Evolutionary conservation across 306 rosid genomes (phyloP).

Genomic region (Quercus aquifolioides): DNA sequence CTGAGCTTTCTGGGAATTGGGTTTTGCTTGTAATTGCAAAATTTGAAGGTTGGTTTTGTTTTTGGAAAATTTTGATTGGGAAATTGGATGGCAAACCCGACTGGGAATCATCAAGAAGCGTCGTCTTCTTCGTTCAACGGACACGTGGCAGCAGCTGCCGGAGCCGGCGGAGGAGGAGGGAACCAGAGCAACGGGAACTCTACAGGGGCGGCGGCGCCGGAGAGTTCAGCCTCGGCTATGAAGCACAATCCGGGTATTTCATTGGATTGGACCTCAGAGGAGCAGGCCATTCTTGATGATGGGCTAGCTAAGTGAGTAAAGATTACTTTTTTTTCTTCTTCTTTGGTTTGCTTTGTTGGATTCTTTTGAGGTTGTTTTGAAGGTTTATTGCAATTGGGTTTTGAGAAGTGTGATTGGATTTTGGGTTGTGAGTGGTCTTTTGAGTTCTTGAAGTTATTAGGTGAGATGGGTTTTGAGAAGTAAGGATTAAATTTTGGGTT

Average conservation of each 20-base stretch:
- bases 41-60: constrained; percentile 2
- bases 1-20: constrained; percentile 27
- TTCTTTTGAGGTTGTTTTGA: neutral
- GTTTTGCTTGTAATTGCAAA: constrained; percentile 4
- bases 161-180: constrained; percentile 11
- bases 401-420: neutral
- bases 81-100: constrained; percentile 62
- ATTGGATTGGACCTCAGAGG: constrained; percentile 81
- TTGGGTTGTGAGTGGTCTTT: neutral
- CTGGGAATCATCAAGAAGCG: constrained; percentile 74
- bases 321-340: neutral
- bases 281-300: constrained; percentile 76
- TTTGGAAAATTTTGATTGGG: constrained; percentile 3
- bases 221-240: constrained; percentile 65
- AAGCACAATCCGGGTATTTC: constrained; percentile 95
- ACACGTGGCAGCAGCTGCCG: neutral
- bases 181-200: constrained; percentile 61
- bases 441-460: neutral
- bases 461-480: neutral
- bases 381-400: too few species aligned
- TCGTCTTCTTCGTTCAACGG: constrained; percentile 68
- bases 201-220: constrained; percentile 37
- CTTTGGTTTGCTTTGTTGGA: neutral
- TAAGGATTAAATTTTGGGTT: neutral
- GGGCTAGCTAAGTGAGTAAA: constrained; percentile 74